These are phyloP conservation scores for Stentor coeruleus DNA, from an alignment of 73 alveolate genomes.

Conservation along the genomic window DNA sequence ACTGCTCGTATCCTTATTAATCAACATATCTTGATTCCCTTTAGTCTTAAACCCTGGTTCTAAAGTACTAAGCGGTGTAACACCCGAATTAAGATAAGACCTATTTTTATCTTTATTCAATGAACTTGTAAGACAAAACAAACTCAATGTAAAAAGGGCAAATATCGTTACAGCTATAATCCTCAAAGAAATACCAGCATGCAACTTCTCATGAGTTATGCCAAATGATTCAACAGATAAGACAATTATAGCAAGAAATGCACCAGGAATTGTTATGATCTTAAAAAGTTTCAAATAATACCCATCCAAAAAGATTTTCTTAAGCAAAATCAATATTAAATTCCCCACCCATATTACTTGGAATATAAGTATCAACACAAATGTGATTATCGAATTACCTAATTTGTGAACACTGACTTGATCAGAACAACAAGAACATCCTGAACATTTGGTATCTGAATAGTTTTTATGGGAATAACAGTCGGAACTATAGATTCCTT, in stretches of 20 bases:
- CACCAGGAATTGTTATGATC: neutral
- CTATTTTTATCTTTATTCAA: no score
- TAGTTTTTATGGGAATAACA: neutral
- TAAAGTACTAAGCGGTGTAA: neutral
- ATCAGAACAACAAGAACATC: neutral
- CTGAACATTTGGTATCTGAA: neutral
- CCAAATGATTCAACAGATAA: neutral
- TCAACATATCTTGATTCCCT: neutral
- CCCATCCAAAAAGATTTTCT: neutral
- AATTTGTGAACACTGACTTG: neutral
- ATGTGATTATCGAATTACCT: neutral
- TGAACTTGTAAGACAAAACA: neutral
- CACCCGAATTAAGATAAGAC: neutral
- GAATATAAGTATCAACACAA: neutral
- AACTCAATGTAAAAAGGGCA: neutral
- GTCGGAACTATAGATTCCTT: neutral
- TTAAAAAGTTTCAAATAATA: neutral
- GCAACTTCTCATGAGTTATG: neutral
- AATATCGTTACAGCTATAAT: neutral
- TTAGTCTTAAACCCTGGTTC: no score
- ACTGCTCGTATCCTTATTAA: no score
- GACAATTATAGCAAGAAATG: neutral
- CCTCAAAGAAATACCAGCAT: neutral
- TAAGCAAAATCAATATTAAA: neutral
- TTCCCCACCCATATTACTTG: neutral